A percentile compares a stretch with the other conserved stretches of the same genome.
phyloP scores from a whole-genome alignment of 2,329 filamentous ascomycete genomes.

The Pseudogymnoascus sp. region DNA sequence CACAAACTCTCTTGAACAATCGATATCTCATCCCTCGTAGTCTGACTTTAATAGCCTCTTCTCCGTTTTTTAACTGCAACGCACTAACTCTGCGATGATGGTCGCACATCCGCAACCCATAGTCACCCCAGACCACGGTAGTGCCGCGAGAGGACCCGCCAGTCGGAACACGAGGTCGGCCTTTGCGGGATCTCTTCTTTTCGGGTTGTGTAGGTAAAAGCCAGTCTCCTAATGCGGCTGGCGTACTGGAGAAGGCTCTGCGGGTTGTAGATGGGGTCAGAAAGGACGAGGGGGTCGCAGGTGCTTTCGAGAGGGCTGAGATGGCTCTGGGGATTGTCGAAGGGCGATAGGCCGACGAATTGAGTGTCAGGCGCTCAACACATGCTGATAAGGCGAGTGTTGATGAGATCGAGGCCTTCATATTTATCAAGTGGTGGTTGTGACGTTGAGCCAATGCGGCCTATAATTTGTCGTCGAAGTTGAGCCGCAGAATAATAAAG shows the following conservation, averaged over 20 bases:
- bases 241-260: conserved; percentile 67
- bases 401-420: conserved; percentile 5
- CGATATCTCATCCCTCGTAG: conserved; percentile 87
- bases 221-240: conserved; percentile 58
- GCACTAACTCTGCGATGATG: conserved; percentile 88
- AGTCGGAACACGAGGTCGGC: conserved; percentile 76
- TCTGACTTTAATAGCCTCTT: conserved; percentile 85
- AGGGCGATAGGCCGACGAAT: background rate
- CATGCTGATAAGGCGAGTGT: background rate
- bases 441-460: background rate
- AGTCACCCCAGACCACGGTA: conserved; percentile 93
- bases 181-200: conserved; percentile 82
- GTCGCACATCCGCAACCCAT: conserved; percentile 86
- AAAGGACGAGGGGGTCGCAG: background rate
- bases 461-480: conserved; percentile 4
- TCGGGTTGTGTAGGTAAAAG: conserved; percentile 73
- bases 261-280: conserved; percentile 35
- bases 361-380: conserved; percentile 8
- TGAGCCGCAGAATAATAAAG: conserved; percentile 3
- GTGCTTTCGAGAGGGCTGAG: background rate
- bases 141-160: conserved; percentile 89
- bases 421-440: background rate
- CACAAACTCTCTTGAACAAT: conserved; percentile 82
- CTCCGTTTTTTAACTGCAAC: conserved; percentile 77
- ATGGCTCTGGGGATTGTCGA: background rate